Evolutionary conservation across 1,284 basidiomycete species (phyloP).

Genomic region (Sporisorium reilianum): DNA sequence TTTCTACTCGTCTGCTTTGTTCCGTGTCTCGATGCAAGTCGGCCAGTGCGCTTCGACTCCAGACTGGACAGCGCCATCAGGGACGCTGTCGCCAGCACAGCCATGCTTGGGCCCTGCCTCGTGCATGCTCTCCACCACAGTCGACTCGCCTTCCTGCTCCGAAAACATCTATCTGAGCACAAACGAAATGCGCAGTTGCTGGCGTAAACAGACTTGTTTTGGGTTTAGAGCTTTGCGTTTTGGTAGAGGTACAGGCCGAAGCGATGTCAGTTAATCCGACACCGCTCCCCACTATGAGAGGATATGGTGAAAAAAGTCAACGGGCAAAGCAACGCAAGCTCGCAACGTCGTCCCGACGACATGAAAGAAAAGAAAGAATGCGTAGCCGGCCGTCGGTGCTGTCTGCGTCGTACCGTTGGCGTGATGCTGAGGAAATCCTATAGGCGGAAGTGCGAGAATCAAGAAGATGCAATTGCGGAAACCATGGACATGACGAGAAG

Average conservation of each 20-base stretch:
- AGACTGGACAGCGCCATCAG: not conserved
- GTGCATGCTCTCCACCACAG: not conserved
- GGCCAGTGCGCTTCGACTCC: no score
- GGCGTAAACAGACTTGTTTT: conserved; percentile 52
- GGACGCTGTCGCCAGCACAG: not conserved
- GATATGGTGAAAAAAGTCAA: conserved; percentile 19
- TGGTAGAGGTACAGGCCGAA: conserved; percentile 49
- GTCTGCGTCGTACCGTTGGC: conserved; percentile 35
- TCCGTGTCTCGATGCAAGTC: not conserved
- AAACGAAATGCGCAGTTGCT: conserved; percentile 10
- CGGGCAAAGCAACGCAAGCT: conserved; percentile 43
- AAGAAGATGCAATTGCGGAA: conserved; percentile 40
- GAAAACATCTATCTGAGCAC: not conserved
- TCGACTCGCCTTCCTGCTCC: not conserved
- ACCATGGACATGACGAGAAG: conserved; percentile 35
- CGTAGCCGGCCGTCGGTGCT: conserved; percentile 27
- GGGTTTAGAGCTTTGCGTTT: conserved; percentile 43
- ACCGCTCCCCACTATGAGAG: conserved; percentile 28
- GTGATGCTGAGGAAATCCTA: conserved; percentile 28
- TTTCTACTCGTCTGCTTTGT: not conserved
- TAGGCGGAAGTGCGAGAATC: conserved; percentile 11
- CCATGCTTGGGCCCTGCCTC: not conserved
- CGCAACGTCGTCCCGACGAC: conserved; percentile 38
- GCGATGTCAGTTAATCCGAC: conserved; percentile 5
- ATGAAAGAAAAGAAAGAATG: conserved; percentile 27